A percentile compares a stretch with the other conserved stretches of the same genome.
Conservation (phyloP, 129 eudicot species). For the Pseudognaphalium luteoalbum region DNA sequence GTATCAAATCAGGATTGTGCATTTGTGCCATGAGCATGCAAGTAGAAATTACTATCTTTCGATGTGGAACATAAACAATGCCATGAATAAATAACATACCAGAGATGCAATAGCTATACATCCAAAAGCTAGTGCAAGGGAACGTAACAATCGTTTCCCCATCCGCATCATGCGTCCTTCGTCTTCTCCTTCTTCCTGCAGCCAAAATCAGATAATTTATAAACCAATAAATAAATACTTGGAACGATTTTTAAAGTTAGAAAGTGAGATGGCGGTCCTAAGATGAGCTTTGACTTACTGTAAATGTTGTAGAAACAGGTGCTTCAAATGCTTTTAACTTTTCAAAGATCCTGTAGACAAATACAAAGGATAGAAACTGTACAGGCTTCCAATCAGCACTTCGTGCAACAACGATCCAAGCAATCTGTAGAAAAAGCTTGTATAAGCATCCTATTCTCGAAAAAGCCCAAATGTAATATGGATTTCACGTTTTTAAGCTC, state of each 20-base stretch:
- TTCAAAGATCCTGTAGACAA: slow-evolving; percentile 81
- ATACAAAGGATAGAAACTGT: slow-evolving; percentile 71
- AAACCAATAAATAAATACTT: background rate
- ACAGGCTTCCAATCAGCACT: slow-evolving; percentile 85
- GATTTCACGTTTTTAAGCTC: slow-evolving; percentile 5
- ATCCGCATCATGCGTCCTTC: slow-evolving; percentile 75
- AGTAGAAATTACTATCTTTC: background rate
- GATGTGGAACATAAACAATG: background rate
- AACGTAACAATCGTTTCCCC: slow-evolving; percentile 90
- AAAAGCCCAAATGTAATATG: slow-evolving; percentile 5
- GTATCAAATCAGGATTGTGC: background rate
- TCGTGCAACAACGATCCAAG: slow-evolving; percentile 69
- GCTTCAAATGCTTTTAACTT: slow-evolving; percentile 80
- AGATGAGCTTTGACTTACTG: slow-evolving; percentile 49
- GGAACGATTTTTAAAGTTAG: slow-evolving; percentile 7
- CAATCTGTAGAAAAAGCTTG: slow-evolving; percentile 52
- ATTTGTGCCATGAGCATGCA: background rate
- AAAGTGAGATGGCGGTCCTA: background rate
- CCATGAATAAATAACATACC: slow-evolving; percentile 48
- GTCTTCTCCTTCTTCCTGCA: slow-evolving; percentile 95
- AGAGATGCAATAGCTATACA: slow-evolving; percentile 68
- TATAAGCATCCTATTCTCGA: background rate
- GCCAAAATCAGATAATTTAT: slow-evolving; percentile 20
- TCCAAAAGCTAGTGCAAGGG: slow-evolving; percentile 84
- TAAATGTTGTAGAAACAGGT: slow-evolving; percentile 54